A percentile compares a stretch with the other conserved stretches of the same genome.
Evolutionary conservation across 768 basidiomycete genomes (phyloP).

Genomic region (Russula sp.): DNA sequence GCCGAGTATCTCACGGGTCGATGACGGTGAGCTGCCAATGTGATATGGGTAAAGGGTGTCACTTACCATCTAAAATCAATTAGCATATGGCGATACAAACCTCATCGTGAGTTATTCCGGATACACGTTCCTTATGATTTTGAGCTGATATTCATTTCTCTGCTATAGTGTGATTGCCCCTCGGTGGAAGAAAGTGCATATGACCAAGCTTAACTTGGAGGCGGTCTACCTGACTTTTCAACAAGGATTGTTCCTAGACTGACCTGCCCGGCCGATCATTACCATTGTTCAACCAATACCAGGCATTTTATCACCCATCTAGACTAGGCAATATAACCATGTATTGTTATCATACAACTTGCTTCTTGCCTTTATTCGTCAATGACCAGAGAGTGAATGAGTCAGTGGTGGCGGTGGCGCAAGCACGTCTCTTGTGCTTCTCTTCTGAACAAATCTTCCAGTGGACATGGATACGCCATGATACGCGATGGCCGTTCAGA

Average conservation of each 20-base stretch:
- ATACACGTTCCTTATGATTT: not conserved
- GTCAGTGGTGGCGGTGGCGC: not conserved
- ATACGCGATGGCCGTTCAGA: too few relatives aligned
- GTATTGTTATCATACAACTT: not conserved
- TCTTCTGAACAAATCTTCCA: too few relatives aligned
- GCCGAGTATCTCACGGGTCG: constrained; percentile 87
- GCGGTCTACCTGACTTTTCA: constrained; percentile 15
- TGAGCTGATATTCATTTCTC: constrained; percentile 8
- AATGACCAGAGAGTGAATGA: too few relatives aligned
- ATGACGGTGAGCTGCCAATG: constrained; percentile 65
- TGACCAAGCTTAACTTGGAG: constrained; percentile 23
- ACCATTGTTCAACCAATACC: constrained; percentile 59
- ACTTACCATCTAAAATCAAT: constrained; percentile 12
- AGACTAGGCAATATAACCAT: not conserved
- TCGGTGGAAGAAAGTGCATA: constrained; percentile 71
- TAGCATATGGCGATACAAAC: constrained; percentile 91
- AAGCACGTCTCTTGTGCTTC: too few relatives aligned
- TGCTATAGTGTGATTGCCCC: constrained; percentile 70
- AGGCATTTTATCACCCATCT: constrained; percentile 23
- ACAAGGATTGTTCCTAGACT: constrained; percentile 40
- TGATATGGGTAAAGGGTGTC: not conserved
- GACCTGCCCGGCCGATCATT: constrained; percentile 15
- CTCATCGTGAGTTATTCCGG: constrained; percentile 57
- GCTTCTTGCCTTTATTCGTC: not conserved
- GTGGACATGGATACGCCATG: too few relatives aligned